Base-by-base conservation (phyloP, 2,329 filamentous ascomycete genomes). In the Fusarium xyrophilum region DNA sequence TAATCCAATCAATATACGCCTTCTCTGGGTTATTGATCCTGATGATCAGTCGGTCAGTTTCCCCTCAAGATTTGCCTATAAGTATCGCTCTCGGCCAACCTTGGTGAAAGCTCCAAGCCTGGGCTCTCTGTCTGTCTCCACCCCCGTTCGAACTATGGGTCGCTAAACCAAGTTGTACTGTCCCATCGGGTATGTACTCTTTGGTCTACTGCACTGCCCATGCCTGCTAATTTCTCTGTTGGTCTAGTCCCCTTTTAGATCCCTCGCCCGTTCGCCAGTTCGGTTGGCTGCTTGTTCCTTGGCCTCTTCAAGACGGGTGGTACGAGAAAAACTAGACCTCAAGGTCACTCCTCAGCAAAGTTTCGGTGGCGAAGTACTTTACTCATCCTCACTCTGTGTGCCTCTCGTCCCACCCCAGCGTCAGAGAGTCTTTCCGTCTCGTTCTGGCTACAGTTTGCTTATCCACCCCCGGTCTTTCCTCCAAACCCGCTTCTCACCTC, bases 161-260 rank as follows among this genome's bases (percentile, higher is more conserved):
- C 48, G 48, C 48, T 52, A 40, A 52, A 40, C 48, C 33, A 51
- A 51, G 47, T 39, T 28, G 38, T 56, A 61, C 59, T 61, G 59
- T 48, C n/a, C 33, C 42, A 21, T 38, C 19, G 19, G 19, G 36
- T 23, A 42, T 38, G 51, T 46, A 53, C 38, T 39, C 40, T 35
- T 39, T 42, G 55, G 40, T 35, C 44, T 60, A 54, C 50, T 65
- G 60, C 63, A 60, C 60, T 50, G 63, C 64, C 60, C 44, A 15
- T 53, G 43, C 32, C 52, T 63, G 67, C 68, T 73, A 73, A 74
- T 73, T 73, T 74, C 71, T 66, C 36, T 40, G 27, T 13, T 6
- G 40, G 48, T 17, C 19, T 47, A 70, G 69, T 38, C 71, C 66
- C 43, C 14, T 70, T 74, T 67, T 21, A 60, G 68, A 32, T 48